phyloP scores from a whole-genome alignment of 345 rosid species.

The Crucihimalaya himalaica region DNA sequence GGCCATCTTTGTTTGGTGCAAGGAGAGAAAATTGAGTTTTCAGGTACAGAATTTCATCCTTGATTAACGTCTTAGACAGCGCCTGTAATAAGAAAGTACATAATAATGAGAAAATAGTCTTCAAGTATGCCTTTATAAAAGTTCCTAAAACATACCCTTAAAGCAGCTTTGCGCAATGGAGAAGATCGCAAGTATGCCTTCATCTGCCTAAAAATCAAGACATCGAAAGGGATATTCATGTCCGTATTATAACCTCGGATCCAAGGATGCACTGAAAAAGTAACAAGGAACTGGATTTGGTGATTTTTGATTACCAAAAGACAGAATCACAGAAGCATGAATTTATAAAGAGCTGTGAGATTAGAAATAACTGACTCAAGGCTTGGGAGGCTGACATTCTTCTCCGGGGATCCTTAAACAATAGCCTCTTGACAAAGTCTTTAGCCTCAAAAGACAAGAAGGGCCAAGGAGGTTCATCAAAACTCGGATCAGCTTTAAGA shows the following conservation, averaged over 20 bases:
- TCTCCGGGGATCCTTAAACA: constrained; percentile 83
- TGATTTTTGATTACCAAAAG: constrained; percentile 30
- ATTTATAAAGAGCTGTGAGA: constrained; percentile 30
- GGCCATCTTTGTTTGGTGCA: constrained; percentile 66
- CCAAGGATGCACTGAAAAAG: constrained; percentile 89
- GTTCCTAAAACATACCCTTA: constrained; percentile 56
- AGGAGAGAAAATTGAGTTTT: constrained; percentile 72
- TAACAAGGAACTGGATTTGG: constrained; percentile 3
- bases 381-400: constrained; percentile 96
- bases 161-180: constrained; percentile 81
- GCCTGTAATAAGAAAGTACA: constrained; percentile 53
- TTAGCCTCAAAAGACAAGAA: constrained; percentile 76
- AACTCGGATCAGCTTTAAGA: constrained; percentile 85
- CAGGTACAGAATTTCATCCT: constrained; percentile 61
- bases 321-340: constrained; percentile 4
- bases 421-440: constrained; percentile 77
- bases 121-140: not conserved
- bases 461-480: constrained; percentile 86
- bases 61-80: constrained; percentile 66
- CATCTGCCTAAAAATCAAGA: constrained; percentile 64
- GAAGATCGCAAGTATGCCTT: constrained; percentile 79
- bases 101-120: not conserved
- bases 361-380: constrained; percentile 56
- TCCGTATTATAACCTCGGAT: constrained; percentile 45
- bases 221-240: constrained; percentile 68